Base-by-base conservation (phyloP, 2,329 filamentous ascomycete genomes). In the Fusarium sp. region DNA sequence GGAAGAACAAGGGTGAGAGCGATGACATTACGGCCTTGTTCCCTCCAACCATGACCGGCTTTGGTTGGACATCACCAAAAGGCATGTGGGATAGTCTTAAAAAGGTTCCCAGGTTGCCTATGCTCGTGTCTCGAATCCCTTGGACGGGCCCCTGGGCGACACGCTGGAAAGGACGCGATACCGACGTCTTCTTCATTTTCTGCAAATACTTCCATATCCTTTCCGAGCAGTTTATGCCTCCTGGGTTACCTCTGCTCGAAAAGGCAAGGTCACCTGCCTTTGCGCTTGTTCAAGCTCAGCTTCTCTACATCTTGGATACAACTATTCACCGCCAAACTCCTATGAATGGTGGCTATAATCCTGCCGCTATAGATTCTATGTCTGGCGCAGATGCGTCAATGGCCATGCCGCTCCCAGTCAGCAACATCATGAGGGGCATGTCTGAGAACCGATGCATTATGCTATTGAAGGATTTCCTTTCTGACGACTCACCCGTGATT, bases 151-250 rank as follows among this genome's bases (percentile, higher is more conserved):
- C 88, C 1, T 97, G 93, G 93, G 80, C 91, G 8, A 86, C 89
- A 35, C 86, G 92, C 58, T 97, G 93, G 93, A 89, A 87, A 59
- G 93, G 93, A 13, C 86, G 88, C 3, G 93, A 97, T 68, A 96
- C 90, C 4, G 93, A 97, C 70, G 80, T 97, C 31, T 92, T 97
- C 72, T 97, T 94, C 76, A 89, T 96, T 39, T 97, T 97, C 70
- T 86, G 88, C 77, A 97, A 96, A 75, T 89, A 95, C 72, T 96
- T 90, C 68, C 90, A 94, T 73, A 83, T 94, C 17, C 80, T 97
- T 4, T 83, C 88, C 4, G 86, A 91, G 36, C 91, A 95, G 57
- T 90, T 90, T 65, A 80, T 90, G 66, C 87, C 88, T 0, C 67
- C 76, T 0, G 79, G 78, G 4, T 71, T 87, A 27, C 78, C 84